Evolutionary conservation across 2,329 filamentous ascomycete species (phyloP).

Genomic region (Sporothrix humicola): DNA sequence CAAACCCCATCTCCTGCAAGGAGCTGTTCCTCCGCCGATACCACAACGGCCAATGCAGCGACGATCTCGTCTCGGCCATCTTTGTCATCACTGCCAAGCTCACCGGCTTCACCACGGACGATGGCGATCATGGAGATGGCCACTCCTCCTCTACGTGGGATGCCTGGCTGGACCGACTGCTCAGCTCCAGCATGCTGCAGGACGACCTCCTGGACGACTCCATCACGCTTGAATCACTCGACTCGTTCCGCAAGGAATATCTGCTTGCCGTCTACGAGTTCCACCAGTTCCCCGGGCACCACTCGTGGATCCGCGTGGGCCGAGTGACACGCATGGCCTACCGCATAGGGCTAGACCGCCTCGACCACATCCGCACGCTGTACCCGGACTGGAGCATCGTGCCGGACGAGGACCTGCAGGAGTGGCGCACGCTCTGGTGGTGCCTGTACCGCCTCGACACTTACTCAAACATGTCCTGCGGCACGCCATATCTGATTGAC

Average conservation of each 20-base stretch:
- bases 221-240: not conserved
- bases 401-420: not conserved
- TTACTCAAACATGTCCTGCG: conserved; percentile 3
- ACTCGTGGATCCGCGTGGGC: conserved; percentile 18
- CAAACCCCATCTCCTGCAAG: not conserved
- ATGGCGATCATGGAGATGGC: not conserved
- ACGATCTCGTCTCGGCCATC: not conserved
- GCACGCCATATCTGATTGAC: conserved; percentile 16
- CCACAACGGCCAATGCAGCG: not conserved
- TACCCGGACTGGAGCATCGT: not conserved
- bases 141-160: not conserved
- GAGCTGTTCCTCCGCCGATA: not conserved
- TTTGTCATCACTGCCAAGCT: not conserved
- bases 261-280: conserved; percentile 11
- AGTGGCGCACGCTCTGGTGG: conserved; percentile 19
- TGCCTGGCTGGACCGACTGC: not conserved
- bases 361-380: conserved; percentile 7
- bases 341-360: conserved; percentile 15
- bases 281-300: conserved; percentile 16
- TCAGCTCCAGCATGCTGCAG: conserved; percentile 19
- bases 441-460: conserved; percentile 22
- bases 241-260: not conserved
- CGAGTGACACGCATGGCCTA: conserved; percentile 22
- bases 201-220: not conserved
- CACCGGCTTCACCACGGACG: not conserved